phyloP scores from a whole-genome alignment of 306 rosid genomes.

The Senna siamea region DNA sequence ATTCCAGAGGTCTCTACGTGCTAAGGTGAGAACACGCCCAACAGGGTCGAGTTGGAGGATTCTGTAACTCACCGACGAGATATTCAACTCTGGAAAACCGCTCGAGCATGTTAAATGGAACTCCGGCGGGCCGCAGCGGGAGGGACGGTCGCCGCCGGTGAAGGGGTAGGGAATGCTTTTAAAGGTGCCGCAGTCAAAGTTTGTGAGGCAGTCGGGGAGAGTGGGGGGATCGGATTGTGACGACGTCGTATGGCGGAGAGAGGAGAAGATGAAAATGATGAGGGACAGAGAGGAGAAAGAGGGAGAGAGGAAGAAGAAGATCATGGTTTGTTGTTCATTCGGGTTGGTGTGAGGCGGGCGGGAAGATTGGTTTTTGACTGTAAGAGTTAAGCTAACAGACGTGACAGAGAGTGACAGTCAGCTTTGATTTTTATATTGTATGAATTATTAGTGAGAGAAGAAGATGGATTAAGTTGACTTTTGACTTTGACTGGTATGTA shows the following conservation, averaged over 20 bases:
- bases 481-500: no score
- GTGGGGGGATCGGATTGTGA: constrained; percentile 31
- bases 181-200: constrained; percentile 60
- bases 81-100: constrained; percentile 41
- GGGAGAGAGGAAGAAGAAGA: not conserved
- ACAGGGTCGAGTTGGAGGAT: constrained; percentile 43
- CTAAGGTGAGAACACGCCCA: constrained; percentile 38
- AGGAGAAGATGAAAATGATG: constrained; percentile 23
- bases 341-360: constrained; percentile 19
- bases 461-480: no score
- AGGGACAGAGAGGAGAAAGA: not conserved
- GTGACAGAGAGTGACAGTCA: not conserved
- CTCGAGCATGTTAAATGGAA: constrained; percentile 49
- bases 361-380: not conserved
- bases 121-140: constrained; percentile 59
- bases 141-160: constrained; percentile 53
- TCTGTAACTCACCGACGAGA: constrained; percentile 43
- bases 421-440: no score
- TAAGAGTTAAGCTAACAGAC: no score
- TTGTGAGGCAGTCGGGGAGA: constrained; percentile 45
- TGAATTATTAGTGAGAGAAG: no score
- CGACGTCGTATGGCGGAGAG: constrained; percentile 42
- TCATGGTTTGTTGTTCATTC: constrained; percentile 20
- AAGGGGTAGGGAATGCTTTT: constrained; percentile 58
- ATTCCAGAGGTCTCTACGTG: constrained; percentile 68